Conservation (phyloP, 2,329 filamentous ascomycete genomes). For the Colletotrichum sp. region DNA sequence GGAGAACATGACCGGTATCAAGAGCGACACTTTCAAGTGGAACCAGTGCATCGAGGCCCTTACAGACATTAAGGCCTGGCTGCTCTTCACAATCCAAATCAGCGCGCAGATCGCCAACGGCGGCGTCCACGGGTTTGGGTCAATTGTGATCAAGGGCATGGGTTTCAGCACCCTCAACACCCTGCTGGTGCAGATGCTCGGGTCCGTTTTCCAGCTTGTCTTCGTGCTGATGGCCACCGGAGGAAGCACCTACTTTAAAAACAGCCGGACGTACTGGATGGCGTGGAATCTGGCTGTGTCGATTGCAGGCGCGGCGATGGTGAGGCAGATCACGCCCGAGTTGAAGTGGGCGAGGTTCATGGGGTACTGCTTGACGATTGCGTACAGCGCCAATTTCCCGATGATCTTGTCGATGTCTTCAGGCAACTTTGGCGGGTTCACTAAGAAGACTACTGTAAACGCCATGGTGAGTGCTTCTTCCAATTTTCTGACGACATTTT, state of each 20-base stretch:
- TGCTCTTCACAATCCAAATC: constrained; percentile 65
- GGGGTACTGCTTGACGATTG: constrained; percentile 34
- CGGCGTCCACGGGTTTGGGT: constrained; percentile 69
- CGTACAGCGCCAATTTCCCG: constrained; percentile 68
- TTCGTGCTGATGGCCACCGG: constrained; percentile 60
- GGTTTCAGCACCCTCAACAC: constrained; percentile 64
- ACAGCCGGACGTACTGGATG: constrained; percentile 55
- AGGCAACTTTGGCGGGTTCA: constrained; percentile 70
- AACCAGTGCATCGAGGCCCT: constrained; percentile 63
- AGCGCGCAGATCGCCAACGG: constrained; percentile 68
- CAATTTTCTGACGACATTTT: background rate
- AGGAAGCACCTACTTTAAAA: constrained; percentile 58
- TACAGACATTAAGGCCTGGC: constrained; percentile 56
- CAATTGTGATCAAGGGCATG: constrained; percentile 64
- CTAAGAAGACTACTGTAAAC: constrained; percentile 69
- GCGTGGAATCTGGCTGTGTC: background rate
- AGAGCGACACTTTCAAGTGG: constrained; percentile 71
- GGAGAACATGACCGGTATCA: constrained; percentile 78
- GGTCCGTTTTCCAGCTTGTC: constrained; percentile 54
- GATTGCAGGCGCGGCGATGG: constrained; percentile 57
- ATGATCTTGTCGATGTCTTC: constrained; percentile 72
- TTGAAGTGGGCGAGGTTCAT: constrained; percentile 29
- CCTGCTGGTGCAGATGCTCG: constrained; percentile 67
- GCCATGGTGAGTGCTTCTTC: constrained; percentile 27
- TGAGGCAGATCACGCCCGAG: constrained; percentile 59